A percentile compares a stretch with the other conserved stretches of the same genome.
Conservation (phyloP, 257 asterid species). For the Ballota nigra region DNA sequence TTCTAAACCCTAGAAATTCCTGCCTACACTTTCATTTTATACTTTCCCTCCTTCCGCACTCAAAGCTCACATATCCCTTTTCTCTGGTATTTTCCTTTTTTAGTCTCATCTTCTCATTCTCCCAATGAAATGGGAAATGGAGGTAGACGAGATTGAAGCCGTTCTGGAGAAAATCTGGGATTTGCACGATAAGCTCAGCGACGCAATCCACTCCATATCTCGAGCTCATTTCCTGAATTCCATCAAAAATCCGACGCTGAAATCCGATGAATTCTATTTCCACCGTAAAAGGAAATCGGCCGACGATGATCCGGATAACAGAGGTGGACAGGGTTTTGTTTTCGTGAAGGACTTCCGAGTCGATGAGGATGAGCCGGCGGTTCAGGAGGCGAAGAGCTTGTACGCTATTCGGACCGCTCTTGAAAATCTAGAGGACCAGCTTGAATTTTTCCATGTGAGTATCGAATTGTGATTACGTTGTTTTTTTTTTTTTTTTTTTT, state of each 20-base stretch:
- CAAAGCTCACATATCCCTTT: neutral
- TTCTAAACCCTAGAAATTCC: constrained; percentile 27
- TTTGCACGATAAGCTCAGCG: constrained; percentile 95
- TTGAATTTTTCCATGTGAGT: constrained; percentile 82
- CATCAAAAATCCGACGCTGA: constrained; percentile 46
- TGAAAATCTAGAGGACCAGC: constrained; percentile 93
- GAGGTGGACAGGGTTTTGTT: constrained; percentile 55
- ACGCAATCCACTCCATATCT: constrained; percentile 86
- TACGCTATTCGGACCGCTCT: constrained; percentile 86
- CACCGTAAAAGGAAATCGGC: constrained; percentile 37
- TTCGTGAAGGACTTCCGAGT: constrained; percentile 66
- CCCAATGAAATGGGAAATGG: constrained; percentile 90
- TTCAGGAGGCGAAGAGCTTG: constrained; percentile 90
- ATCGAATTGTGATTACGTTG: neutral
- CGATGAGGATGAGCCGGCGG: constrained; percentile 58
- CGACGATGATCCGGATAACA: constrained; percentile 34
- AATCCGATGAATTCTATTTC: constrained; percentile 38
- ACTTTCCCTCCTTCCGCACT: constrained; percentile 30
- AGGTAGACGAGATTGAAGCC: constrained; percentile 74
- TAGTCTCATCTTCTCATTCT: neutral
- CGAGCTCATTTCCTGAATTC: constrained; percentile 80
- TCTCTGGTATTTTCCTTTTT: constrained; percentile 6
- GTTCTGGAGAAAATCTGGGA: constrained; percentile 91
- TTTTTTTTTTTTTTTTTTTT: no score
- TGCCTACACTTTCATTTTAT: neutral